Conservation (phyloP, 352 stramenopile species). For the Phytophthora pinifolia region DNA sequence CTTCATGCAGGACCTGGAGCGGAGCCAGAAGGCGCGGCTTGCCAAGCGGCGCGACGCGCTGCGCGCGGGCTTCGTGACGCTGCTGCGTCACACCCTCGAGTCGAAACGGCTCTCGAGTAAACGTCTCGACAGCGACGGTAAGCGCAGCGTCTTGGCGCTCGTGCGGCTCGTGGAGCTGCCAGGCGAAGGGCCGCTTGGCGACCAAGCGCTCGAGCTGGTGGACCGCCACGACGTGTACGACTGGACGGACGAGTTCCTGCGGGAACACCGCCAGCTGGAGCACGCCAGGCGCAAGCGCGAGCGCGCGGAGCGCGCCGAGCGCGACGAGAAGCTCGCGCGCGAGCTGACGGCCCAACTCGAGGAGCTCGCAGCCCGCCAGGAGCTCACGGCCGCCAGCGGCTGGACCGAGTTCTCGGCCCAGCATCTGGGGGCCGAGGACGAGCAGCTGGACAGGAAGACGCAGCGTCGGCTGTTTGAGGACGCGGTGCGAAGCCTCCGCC, state of each 20-base stretch:
- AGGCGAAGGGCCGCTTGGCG: slow-evolving; percentile 19
- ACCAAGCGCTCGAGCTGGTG: slow-evolving; percentile 30
- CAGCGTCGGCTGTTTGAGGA: slow-evolving; percentile 63
- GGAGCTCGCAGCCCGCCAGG: slow-evolving; percentile 5
- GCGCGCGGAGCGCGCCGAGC: slow-evolving; percentile 43
- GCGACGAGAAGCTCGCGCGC: slow-evolving; percentile 34
- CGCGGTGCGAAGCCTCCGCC: slow-evolving; percentile 40
- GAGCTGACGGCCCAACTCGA: slow-evolving; percentile 37
- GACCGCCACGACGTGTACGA: slow-evolving; percentile 67
- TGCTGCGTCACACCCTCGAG: slow-evolving; percentile 41
- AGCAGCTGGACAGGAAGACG: too few species aligned
- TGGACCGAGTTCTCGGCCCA: slow-evolving; percentile 39
- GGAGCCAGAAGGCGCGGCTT: slow-evolving; percentile 48
- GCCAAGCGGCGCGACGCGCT: slow-evolving; percentile 45
- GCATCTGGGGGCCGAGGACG: too few species aligned
- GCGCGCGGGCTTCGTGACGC: slow-evolving; percentile 40
- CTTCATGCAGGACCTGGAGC: slow-evolving; percentile 65
- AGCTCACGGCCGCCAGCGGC: slow-evolving; percentile 29
- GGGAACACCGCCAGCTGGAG: slow-evolving; percentile 47
- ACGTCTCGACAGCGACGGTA: slow-evolving; percentile 46
- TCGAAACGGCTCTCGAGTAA: slow-evolving; percentile 32
- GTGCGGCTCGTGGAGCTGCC: slow-evolving; percentile 37
- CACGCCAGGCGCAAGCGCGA: slow-evolving; percentile 47
- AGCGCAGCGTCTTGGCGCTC: slow-evolving; percentile 46
- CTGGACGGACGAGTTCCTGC: slow-evolving; percentile 55